phyloP scores from a whole-genome alignment of 2,329 filamentous ascomycete genomes.

The Alternaria burnsii region DNA sequence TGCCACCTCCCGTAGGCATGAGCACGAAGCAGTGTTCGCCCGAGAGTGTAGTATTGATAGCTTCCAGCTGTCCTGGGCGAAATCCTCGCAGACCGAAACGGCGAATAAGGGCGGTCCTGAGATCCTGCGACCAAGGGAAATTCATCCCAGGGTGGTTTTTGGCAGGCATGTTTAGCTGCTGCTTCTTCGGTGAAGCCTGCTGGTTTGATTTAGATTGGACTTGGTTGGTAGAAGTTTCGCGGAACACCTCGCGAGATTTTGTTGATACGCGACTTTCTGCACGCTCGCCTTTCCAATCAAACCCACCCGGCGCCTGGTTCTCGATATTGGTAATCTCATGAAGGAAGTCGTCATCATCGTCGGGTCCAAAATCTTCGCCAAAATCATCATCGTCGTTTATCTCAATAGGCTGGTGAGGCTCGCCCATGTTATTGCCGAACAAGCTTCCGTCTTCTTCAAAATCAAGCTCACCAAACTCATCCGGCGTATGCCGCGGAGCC shows the following conservation, averaged over 20 bases:
- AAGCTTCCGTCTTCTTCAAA: constrained; percentile 35
- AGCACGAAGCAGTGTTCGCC: constrained; percentile 93
- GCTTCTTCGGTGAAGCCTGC: constrained; percentile 40
- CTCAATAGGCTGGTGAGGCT: constrained; percentile 16
- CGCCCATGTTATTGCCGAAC: constrained; percentile 24
- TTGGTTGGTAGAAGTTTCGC: constrained; percentile 41
- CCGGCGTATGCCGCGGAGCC: constrained; percentile 14
- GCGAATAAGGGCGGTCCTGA: constrained; percentile 80
- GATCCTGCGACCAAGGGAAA: constrained; percentile 82
- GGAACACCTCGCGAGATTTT: constrained; percentile 37
- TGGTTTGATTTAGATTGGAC: constrained; percentile 24
- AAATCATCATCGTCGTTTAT: constrained; percentile 24
- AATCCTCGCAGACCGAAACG: constrained; percentile 87
- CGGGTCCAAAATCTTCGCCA: constrained; percentile 41
- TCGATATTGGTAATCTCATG: constrained; percentile 56
- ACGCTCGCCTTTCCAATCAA: constrained; percentile 43
- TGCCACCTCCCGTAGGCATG: constrained; percentile 97
- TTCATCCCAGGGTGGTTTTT: constrained; percentile 54
- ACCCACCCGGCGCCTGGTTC: constrained; percentile 40
- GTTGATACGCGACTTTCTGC: constrained; percentile 23
- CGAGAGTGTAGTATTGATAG: constrained; percentile 89
- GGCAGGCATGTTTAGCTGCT: constrained; percentile 33
- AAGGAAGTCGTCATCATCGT: constrained; percentile 47
- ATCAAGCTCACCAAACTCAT: constrained; percentile 37
- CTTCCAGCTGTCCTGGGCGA: constrained; percentile 88